These are phyloP conservation scores for Apiospora kogelbergensis DNA, from an alignment of 2,329 filamentous ascomycete genomes.

Conservation along the genomic window DNA sequence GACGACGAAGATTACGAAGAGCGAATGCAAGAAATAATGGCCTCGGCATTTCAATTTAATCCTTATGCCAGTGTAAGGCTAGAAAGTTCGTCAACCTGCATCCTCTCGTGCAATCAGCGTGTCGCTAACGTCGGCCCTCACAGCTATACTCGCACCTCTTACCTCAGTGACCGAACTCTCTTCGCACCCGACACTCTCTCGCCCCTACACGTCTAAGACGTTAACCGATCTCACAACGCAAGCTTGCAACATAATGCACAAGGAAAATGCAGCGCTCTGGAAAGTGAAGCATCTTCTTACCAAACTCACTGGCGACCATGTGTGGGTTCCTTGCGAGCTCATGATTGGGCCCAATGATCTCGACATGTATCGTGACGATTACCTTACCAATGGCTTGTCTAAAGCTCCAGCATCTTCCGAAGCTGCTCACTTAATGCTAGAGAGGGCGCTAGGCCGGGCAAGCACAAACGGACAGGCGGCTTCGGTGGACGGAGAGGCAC, in stretches of 20 bases:
- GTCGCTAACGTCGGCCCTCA: conserved; percentile 27
- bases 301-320: conserved; percentile 72
- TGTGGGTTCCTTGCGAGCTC: conserved; percentile 61
- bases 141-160: conserved; percentile 73
- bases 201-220: conserved; percentile 72
- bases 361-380: conserved; percentile 52
- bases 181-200: conserved; percentile 71
- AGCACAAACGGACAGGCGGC: conserved; percentile 20
- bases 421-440: conserved; percentile 19
- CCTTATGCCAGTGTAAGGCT: conserved; percentile 72
- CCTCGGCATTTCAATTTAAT: conserved; percentile 67
- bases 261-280: conserved; percentile 72
- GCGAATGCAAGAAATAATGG: conserved; percentile 58
- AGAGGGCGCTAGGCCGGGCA: conserved; percentile 19
- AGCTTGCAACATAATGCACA: conserved; percentile 69
- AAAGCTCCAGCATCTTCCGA: conserved; percentile 24
- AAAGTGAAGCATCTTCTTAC: conserved; percentile 73
- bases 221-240: conserved; percentile 70
- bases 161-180: conserved; percentile 74
- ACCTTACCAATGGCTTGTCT: conserved; percentile 23
- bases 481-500: conserved; percentile 22
- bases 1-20: conserved; percentile 72
- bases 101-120: neutral
- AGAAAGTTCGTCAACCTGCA: conserved; percentile 57
- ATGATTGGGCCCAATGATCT: conserved; percentile 58